These are phyloP conservation scores for Rhizopogon vesiculosus DNA, from an alignment of 768 basidiomycete species.

Conservation along the genomic window DNA sequence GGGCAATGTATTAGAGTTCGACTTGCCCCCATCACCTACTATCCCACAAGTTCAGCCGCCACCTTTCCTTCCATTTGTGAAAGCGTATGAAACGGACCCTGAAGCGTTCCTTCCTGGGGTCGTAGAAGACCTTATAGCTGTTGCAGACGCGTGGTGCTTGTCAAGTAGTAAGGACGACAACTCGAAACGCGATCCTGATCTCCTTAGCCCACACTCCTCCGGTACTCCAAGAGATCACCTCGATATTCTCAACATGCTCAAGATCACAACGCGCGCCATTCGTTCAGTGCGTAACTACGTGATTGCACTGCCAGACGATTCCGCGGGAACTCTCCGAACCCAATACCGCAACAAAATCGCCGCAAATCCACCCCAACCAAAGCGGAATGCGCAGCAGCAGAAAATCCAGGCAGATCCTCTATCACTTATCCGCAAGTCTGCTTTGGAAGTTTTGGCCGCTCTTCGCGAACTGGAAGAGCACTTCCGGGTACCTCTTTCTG, in stretches of 20 bases:
- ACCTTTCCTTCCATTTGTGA: constrained; percentile 50
- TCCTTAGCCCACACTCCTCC: constrained; percentile 15
- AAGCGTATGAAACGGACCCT: constrained; percentile 68
- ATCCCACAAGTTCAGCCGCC: constrained; percentile 43
- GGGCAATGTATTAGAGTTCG: constrained; percentile 43
- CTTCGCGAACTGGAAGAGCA: constrained; percentile 80
- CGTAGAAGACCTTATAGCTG: constrained; percentile 64
- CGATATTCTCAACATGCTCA: constrained; percentile 69
- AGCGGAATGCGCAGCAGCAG: constrained; percentile 28
- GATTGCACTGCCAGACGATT: constrained; percentile 76
- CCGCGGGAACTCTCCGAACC: constrained; percentile 46
- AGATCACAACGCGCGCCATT: constrained; percentile 76
- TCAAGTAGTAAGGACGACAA: neutral
- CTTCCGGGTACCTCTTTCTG: constrained; percentile 67
- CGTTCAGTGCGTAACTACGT: constrained; percentile 83
- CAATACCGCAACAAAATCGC: constrained; percentile 54
- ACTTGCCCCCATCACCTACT: constrained; percentile 67
- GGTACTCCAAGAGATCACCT: constrained; percentile 15
- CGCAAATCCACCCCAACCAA: constrained; percentile 27
- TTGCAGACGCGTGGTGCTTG: constrained; percentile 62
- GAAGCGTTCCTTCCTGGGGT: constrained; percentile 74
- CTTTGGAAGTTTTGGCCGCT: constrained; percentile 77
- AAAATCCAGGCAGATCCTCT: constrained; percentile 52
- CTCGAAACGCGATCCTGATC: constrained; percentile 12
- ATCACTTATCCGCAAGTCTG: constrained; percentile 65